Evolutionary conservation across 306 rosid species (phyloP).

Genomic region (Cicer chorassanicum): DNA sequence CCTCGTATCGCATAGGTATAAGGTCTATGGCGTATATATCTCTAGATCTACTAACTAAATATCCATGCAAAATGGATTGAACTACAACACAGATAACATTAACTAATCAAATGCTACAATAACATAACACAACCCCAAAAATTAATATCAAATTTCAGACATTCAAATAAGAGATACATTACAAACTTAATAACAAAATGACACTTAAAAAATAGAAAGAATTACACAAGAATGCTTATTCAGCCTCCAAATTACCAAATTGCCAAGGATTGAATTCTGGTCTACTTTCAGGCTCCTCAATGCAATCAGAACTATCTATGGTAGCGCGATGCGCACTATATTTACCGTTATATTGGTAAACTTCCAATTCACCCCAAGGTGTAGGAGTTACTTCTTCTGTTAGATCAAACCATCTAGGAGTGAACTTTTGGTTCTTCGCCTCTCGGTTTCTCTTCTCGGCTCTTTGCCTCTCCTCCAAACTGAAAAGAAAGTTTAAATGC

Average conservation of each 20-base stretch:
- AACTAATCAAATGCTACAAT: slow-evolving; percentile 34
- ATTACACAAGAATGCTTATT: slow-evolving; percentile 43
- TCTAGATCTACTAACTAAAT: too few species aligned
- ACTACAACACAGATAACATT: slow-evolving; percentile 30
- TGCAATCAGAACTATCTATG: slow-evolving; percentile 52
- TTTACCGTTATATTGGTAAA: slow-evolving; percentile 74
- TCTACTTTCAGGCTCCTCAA: slow-evolving; percentile 50
- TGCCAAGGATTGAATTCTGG: slow-evolving; percentile 86
- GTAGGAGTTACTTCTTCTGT: slow-evolving; percentile 70
- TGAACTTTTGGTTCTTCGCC: slow-evolving; percentile 59
- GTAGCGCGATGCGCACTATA: slow-evolving; percentile 63
- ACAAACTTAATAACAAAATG: slow-evolving; percentile 40
- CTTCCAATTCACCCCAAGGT: slow-evolving; percentile 85
- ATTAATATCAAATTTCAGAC: slow-evolving; percentile 22
- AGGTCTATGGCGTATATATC: too few species aligned
- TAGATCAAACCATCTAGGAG: slow-evolving; percentile 74
- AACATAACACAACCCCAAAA: slow-evolving; percentile 11
- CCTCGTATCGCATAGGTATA: too few species aligned
- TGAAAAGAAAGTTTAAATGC: slow-evolving; percentile 45
- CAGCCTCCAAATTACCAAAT: slow-evolving; percentile 54
- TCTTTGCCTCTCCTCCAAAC: slow-evolving; percentile 88
- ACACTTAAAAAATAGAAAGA: slow-evolving; percentile 32
- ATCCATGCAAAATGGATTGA: slow-evolving; percentile 28
- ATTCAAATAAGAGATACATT: slow-evolving; percentile 42
- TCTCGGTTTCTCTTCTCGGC: slow-evolving; percentile 73